Percentiles rank a stretch among this genome's conserved stretches.
Evolutionary conservation across 2,329 filamentous ascomycete species (phyloP).

Genomic region (Fusarium euwallaceae): DNA sequence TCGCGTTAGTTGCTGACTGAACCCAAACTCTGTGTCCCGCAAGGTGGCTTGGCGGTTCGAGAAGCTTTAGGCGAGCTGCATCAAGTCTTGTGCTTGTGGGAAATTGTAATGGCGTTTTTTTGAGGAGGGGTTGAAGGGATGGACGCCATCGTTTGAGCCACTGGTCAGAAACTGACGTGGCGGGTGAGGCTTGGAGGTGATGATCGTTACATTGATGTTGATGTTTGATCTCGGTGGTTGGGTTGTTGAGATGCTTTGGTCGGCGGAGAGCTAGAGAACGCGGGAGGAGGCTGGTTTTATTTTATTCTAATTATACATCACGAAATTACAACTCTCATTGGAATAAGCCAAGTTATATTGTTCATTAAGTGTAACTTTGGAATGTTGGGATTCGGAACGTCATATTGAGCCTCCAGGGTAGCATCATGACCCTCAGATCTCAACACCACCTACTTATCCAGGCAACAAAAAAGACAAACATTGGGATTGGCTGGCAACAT

Average conservation of each 20-base stretch:
- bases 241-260: background rate
- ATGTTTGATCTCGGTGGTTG: background rate
- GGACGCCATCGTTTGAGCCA: background rate
- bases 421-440: background rate
- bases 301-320: background rate
- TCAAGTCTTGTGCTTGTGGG: background rate
- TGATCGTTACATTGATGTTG: background rate
- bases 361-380: background rate
- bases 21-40: background rate
- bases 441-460: background rate
- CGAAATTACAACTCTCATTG: background rate
- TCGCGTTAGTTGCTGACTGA: background rate
- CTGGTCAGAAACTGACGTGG: background rate
- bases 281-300: background rate
- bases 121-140: background rate
- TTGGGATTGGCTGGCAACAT: background rate
- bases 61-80: background rate
- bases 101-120: background rate
- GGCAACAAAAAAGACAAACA: background rate
- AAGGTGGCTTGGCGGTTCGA: background rate
- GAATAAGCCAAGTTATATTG: background rate
- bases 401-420: background rate
- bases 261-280: background rate
- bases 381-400: background rate
- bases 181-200: background rate